These are phyloP conservation scores for Salix udensis DNA, from an alignment of 345 rosid species.

Conservation along the genomic window DNA sequence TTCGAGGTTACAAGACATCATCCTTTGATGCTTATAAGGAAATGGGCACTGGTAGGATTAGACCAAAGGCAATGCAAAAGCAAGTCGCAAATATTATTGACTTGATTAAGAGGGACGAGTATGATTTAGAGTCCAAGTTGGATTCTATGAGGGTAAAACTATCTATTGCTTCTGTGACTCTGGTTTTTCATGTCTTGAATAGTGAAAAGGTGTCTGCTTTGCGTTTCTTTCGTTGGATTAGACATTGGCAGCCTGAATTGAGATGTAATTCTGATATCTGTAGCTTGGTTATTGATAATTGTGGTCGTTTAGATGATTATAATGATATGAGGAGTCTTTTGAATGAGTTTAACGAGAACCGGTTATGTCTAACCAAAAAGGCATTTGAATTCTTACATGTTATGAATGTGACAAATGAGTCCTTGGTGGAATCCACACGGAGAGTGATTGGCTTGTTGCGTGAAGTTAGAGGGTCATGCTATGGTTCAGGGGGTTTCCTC, in stretches of 20 bases:
- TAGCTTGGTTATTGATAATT: slow-evolving; percentile 48
- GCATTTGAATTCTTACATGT: slow-evolving; percentile 42
- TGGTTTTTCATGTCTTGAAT: slow-evolving; percentile 33
- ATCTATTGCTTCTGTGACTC: slow-evolving; percentile 19
- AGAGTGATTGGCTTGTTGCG: slow-evolving; percentile 34
- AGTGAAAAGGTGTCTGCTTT: slow-evolving; percentile 34
- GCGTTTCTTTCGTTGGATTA: slow-evolving; percentile 42
- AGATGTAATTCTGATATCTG: slow-evolving; percentile 28
- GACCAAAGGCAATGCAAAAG: slow-evolving; percentile 1
- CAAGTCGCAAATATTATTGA: slow-evolving; percentile 23
- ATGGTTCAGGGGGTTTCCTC: slow-evolving; percentile 34
- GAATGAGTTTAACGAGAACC: slow-evolving; percentile 20
- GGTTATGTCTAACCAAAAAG: slow-evolving; percentile 28
- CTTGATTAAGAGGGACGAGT: slow-evolving; percentile 23
- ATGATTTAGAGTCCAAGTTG: slow-evolving; percentile 36
- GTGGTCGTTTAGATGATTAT: slow-evolving; percentile 44
- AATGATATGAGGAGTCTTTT: slow-evolving; percentile 28
- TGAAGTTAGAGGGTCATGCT: slow-evolving; percentile 34
- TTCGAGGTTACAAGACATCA: slow-evolving; percentile 5
- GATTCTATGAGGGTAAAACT: slow-evolving; percentile 25
- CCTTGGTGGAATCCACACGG: slow-evolving; percentile 16
- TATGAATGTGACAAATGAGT: slow-evolving; percentile 17
- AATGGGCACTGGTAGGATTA: background rate
- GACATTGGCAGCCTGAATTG: slow-evolving; percentile 23
- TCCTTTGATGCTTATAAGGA: background rate